These are phyloP conservation scores for Dictyostelium firmibasis DNA, from an alignment of 78 protist species.

Conservation along the genomic window DNA sequence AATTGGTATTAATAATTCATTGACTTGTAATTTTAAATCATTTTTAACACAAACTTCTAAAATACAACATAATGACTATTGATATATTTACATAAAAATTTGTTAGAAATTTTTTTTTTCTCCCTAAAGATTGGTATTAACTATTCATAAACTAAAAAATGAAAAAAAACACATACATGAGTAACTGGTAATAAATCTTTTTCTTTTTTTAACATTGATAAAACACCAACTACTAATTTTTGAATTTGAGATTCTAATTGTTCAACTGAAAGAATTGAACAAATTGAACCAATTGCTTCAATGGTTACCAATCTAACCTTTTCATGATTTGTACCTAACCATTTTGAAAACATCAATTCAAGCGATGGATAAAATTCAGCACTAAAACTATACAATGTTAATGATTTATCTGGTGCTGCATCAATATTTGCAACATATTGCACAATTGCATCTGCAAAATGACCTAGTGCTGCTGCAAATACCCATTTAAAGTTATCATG, in stretches of 20 bases:
- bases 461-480: constrained; percentile 83
- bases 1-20: constrained; percentile 20
- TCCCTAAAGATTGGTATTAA: neutral
- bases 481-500: constrained; percentile 90
- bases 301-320: constrained; percentile 81
- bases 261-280: constrained; percentile 26
- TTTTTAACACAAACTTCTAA: constrained; percentile 75
- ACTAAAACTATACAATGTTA: constrained; percentile 55
- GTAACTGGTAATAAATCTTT: constrained; percentile 79
- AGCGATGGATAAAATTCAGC: constrained; percentile 80
- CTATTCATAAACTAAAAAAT: too few species aligned
- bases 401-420: constrained; percentile 43
- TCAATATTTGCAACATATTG: constrained; percentile 78
- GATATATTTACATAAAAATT: too few species aligned
- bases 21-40: constrained; percentile 22
- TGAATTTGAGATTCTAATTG: constrained; percentile 68
- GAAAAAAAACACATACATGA: constrained; percentile 1
- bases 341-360: constrained; percentile 74
- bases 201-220: constrained; percentile 73
- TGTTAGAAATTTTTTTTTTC: too few species aligned
- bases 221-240: constrained; percentile 45
- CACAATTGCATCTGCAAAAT: constrained; percentile 83
- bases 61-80: constrained; percentile 45
- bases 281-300: constrained; percentile 79
- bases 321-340: constrained; percentile 72